Evolutionary conservation across 495 filamentous ascomycete species (phyloP).

Genomic region (Trichoderma erinaceum): DNA sequence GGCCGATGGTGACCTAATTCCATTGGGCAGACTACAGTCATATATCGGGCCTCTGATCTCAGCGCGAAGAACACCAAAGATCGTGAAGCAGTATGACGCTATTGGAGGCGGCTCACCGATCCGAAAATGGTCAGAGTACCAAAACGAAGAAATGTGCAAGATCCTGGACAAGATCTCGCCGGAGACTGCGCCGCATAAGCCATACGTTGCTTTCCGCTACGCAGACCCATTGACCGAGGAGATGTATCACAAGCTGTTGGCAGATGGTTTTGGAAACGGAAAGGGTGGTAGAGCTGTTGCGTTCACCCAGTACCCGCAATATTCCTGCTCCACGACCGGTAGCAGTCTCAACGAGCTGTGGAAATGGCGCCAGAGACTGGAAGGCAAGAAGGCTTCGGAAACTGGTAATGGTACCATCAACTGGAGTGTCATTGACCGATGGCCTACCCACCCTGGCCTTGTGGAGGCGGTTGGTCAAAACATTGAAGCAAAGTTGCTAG

Average conservation of each 20-base stretch:
- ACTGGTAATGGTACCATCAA: constrained; percentile 61
- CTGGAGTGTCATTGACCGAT: constrained; percentile 98
- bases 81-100: constrained; percentile 86
- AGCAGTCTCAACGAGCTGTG: constrained; percentile 95
- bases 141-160: constrained; percentile 92
- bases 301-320: constrained; percentile 98
- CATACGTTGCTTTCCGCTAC: constrained; percentile 98
- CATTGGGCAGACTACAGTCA: constrained; percentile 84
- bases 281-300: constrained; percentile 88
- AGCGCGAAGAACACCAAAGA: constrained; percentile 83
- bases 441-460: constrained; percentile 85
- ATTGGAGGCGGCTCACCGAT: constrained; percentile 98
- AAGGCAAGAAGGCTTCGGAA: constrained; percentile 56
- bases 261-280: constrained; percentile 83
- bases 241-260: constrained; percentile 73
- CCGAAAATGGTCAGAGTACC: constrained; percentile 93
- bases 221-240: constrained; percentile 90
- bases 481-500: constrained; percentile 72
- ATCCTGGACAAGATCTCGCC: constrained; percentile 83
- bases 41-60: constrained; percentile 88
- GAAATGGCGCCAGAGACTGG: constrained; percentile 87
- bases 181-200: constrained; percentile 92
- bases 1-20: constrained; percentile 93
- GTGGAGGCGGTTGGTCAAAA: constrained; percentile 89
- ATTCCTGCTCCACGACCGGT: constrained; percentile 97